These are phyloP conservation scores for Starmerella kuoi DNA, from an alignment of 805 yeast species.

Conservation along the genomic window DNA sequence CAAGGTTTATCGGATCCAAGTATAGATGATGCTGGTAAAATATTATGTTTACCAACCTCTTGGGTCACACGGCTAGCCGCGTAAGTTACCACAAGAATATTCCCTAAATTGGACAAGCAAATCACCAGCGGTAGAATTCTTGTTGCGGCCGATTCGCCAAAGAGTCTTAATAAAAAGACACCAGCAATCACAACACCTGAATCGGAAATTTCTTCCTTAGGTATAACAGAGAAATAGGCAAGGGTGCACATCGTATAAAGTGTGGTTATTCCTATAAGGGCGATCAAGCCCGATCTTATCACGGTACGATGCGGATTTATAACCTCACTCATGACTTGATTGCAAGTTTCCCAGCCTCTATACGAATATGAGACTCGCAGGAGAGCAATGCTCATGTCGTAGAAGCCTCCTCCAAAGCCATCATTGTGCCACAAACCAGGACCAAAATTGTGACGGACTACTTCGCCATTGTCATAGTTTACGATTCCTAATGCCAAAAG, in stretches of 20 bases:
- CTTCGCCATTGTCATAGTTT: conserved; percentile 26
- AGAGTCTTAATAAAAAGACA: conserved; percentile 43
- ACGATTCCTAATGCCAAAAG: conserved; percentile 26
- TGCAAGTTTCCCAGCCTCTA: conserved; percentile 62
- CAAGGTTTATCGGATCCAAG: conserved; percentile 35
- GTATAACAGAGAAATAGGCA: conserved; percentile 46
- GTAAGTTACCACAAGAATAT: conserved; percentile 50
- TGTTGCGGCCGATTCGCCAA: conserved; percentile 43
- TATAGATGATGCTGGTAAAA: conserved; percentile 39
- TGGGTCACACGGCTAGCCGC: conserved; percentile 49
- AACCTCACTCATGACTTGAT: conserved; percentile 48
- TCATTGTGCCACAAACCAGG: conserved; percentile 32
- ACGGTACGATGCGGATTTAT: conserved; percentile 45
- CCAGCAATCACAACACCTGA: conserved; percentile 59
- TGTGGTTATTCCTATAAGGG: conserved; percentile 40
- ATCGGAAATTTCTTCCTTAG: conserved; percentile 31
- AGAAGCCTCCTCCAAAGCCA: conserved; percentile 35
- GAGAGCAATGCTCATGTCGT: conserved; percentile 44
- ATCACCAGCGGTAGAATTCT: conserved; percentile 44
- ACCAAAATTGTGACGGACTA: conserved; percentile 29
- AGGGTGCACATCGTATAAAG: conserved; percentile 46
- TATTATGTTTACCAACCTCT: conserved; percentile 40
- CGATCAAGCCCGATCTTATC: conserved; percentile 48
- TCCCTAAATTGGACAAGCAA: conserved; percentile 52
- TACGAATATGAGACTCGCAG: conserved; percentile 51